Percentiles rank a stretch among this genome's conserved stretches.
Evolutionary conservation across 345 rosid species (phyloP).

Genomic region (Gossypium sturtianum): DNA sequence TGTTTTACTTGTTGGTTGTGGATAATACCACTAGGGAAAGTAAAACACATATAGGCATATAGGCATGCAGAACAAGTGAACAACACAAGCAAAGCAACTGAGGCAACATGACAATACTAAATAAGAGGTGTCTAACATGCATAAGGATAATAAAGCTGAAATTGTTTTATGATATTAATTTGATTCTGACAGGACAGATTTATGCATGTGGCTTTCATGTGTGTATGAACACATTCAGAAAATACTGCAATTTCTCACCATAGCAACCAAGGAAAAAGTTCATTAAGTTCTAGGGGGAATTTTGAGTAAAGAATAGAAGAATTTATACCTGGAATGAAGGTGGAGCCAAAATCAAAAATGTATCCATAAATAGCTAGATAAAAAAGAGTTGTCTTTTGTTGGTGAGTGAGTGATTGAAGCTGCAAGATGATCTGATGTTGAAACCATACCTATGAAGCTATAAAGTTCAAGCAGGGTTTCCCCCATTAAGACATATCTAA

Average conservation of each 20-base stretch:
- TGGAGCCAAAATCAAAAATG: too few species aligned
- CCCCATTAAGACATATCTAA: too few species aligned
- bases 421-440: constrained; percentile 58
- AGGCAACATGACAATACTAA: too few species aligned
- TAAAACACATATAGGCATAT: constrained; percentile 5
- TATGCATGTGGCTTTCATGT: not conserved
- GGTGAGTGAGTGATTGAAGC: constrained; percentile 67
- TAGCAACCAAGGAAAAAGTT: not conserved
- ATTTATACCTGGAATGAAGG: constrained; percentile 12
- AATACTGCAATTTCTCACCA: not conserved
- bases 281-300: not conserved
- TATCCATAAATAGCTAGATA: not conserved
- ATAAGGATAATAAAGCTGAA: not conserved
- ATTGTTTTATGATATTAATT: not conserved
- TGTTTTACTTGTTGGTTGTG: not conserved
- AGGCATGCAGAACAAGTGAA: not conserved
- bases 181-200: constrained; percentile 1
- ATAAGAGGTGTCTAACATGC: too few species aligned
- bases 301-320: not conserved
- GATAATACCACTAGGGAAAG: not conserved
- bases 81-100: not conserved
- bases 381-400: constrained; percentile 16
- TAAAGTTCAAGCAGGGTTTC: too few species aligned
- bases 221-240: not conserved
- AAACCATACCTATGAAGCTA: constrained; percentile 14